These are phyloP conservation scores for Xylaria bambusicola DNA, from an alignment of 495 filamentous ascomycete genomes.

Conservation along the genomic window DNA sequence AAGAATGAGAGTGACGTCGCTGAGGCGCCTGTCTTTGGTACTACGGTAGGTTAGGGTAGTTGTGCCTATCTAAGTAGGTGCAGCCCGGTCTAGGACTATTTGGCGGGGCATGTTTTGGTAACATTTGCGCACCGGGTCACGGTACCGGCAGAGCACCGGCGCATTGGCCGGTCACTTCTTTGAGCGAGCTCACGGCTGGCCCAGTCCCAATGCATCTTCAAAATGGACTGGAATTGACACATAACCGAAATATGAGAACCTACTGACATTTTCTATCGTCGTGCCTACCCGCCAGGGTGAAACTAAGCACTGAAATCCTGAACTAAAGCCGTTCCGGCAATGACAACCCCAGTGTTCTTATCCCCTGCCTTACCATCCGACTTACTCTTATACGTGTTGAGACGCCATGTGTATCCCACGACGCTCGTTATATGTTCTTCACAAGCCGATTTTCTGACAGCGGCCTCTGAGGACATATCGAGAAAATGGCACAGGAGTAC, in stretches of 20 bases:
- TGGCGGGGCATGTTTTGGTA: slow-evolving; percentile 10
- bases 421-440: slow-evolving; percentile 72
- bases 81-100: neutral
- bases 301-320: neutral
- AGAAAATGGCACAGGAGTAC: neutral
- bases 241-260: too few relatives aligned
- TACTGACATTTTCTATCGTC: too few relatives aligned
- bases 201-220: too few relatives aligned
- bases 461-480: slow-evolving; percentile 39
- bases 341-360: slow-evolving; percentile 45
- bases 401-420: slow-evolving; percentile 53
- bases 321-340: slow-evolving; percentile 4
- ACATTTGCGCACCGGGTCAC: too few relatives aligned
- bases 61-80: too few relatives aligned
- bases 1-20: slow-evolving; percentile 40
- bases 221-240: too few relatives aligned
- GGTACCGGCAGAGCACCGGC: too few relatives aligned
- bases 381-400: slow-evolving; percentile 65
- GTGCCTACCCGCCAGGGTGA: too few relatives aligned
- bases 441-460: slow-evolving; percentile 61
- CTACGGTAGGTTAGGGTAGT: neutral
- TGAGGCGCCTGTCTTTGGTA: too few relatives aligned
- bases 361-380: slow-evolving; percentile 56
- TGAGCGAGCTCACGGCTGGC: too few relatives aligned
- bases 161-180: too few relatives aligned